Evolutionary conservation across 805 yeast genomes (phyloP).

Genomic region (Candida incommunis): DNA sequence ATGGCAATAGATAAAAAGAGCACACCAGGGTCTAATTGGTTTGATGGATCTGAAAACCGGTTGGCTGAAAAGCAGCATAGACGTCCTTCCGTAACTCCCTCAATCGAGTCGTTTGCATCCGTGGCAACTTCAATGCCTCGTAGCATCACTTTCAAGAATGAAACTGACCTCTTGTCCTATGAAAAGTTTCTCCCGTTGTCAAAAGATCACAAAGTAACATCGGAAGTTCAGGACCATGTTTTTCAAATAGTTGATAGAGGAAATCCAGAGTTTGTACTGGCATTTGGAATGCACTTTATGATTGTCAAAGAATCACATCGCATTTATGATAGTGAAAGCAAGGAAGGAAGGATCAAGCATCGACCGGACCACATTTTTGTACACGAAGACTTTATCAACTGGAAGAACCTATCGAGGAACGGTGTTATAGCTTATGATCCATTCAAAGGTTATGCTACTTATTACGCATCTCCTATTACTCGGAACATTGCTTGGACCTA

Average conservation of each 20-base stretch:
- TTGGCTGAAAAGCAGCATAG: background rate
- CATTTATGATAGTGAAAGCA: background rate
- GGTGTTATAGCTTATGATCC: background rate
- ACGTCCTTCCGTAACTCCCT: background rate
- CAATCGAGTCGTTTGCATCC: background rate
- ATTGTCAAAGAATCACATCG: background rate
- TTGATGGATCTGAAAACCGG: background rate
- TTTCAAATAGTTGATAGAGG: background rate
- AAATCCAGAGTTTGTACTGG: background rate
- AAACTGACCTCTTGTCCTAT: background rate
- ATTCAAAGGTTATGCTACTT: background rate
- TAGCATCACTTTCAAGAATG: background rate
- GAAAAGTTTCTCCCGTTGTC: background rate
- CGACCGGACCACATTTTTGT: background rate
- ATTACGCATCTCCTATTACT: background rate
- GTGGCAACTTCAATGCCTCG: background rate
- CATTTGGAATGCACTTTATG: constrained; percentile 1
- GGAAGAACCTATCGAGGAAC: background rate
- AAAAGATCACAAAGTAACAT: background rate
- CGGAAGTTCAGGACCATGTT: background rate
- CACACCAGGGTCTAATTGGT: background rate
- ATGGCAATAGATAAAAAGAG: background rate
- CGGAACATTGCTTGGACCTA: background rate
- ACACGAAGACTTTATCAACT: background rate
- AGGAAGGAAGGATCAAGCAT: background rate